Conservation (phyloP, 2,329 filamentous ascomycete genomes). For the Fusarium poae region DNA sequence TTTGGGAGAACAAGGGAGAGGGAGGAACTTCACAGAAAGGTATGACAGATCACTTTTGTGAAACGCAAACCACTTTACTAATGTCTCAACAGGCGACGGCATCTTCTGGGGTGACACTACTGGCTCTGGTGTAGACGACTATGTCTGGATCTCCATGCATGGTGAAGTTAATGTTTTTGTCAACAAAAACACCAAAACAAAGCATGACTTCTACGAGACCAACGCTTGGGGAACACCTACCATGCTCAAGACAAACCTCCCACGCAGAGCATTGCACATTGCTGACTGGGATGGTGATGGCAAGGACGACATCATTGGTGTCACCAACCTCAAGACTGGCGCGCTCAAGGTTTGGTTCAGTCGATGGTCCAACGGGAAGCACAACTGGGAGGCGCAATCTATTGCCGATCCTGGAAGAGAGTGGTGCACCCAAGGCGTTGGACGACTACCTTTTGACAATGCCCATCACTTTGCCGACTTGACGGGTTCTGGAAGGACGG, state of each 20-base stretch:
- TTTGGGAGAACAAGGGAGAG: slow-evolving; percentile 9
- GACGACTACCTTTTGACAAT: slow-evolving; percentile 4
- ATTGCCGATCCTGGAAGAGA: slow-evolving; percentile 6
- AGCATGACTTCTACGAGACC: slow-evolving; percentile 6
- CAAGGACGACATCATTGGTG: slow-evolving; percentile 5
- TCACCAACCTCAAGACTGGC: slow-evolving; percentile 7
- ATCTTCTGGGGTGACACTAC: slow-evolving; percentile 12
- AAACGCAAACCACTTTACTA: background rate
- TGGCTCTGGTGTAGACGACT: slow-evolving; percentile 4
- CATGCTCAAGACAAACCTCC: slow-evolving; percentile 8
- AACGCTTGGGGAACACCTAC: slow-evolving; percentile 3
- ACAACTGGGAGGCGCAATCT: background rate
- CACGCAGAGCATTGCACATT: background rate
- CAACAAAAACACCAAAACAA: slow-evolving; percentile 1
- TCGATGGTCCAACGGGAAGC: background rate
- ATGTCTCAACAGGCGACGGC: background rate
- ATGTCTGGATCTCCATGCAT: slow-evolving; percentile 13
- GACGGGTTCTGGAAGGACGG: background rate
- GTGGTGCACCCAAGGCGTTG: slow-evolving; percentile 7
- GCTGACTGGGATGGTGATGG: slow-evolving; percentile 11
- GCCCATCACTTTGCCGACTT: slow-evolving; percentile 11
- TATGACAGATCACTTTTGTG: background rate
- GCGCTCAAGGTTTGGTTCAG: slow-evolving; percentile 12
- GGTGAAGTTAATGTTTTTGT: slow-evolving; percentile 9
- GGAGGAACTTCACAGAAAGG: slow-evolving; percentile 10